phyloP scores from a whole-genome alignment of 345 rosid species.

The Physaria fendleri region DNA sequence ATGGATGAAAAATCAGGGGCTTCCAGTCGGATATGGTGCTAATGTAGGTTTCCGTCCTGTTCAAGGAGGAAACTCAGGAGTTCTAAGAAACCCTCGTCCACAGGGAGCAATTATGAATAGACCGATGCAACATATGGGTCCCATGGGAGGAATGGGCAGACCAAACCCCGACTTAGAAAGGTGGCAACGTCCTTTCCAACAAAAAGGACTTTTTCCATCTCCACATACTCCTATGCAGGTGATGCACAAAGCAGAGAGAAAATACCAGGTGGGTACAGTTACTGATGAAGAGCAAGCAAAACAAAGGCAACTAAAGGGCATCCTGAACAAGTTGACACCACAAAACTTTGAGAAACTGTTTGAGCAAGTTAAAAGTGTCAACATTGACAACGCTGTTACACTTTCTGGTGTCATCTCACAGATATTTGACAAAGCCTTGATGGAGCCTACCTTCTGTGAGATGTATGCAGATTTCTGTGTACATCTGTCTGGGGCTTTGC shows the following conservation, averaged over 20 bases:
- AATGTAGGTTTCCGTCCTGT: constrained; percentile 55
- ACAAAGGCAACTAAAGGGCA: constrained; percentile 81
- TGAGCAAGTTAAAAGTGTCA: constrained; percentile 84
- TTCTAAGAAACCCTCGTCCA: constrained; percentile 56
- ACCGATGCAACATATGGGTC: constrained; percentile 60
- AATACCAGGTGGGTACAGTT: constrained; percentile 78
- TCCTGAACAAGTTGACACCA: constrained; percentile 92
- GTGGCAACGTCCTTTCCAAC: constrained; percentile 83
- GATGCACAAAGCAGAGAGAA: constrained; percentile 94
- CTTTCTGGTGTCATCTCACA: constrained; percentile 80
- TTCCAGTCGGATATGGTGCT: constrained; percentile 48
- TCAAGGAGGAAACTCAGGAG: constrained; percentile 75
- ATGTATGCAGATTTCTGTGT: constrained; percentile 87
- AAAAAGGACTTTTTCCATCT: constrained; percentile 76
- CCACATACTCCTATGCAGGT: constrained; percentile 71
- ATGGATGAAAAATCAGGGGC: constrained; percentile 53
- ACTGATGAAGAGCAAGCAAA: constrained; percentile 75
- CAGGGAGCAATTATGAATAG: constrained; percentile 66
- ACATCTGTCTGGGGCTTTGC: constrained; percentile 63
- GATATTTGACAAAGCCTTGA: constrained; percentile 95
- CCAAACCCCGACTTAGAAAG: constrained; percentile 60
- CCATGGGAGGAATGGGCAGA: constrained; percentile 60
- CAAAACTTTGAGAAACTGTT: constrained; percentile 91
- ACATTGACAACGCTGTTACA: constrained; percentile 68
- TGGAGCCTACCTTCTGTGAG: constrained; percentile 98